Evolutionary conservation across 2,329 filamentous ascomycete genomes (phyloP).

Genomic region (Nemania bipapillata): DNA sequence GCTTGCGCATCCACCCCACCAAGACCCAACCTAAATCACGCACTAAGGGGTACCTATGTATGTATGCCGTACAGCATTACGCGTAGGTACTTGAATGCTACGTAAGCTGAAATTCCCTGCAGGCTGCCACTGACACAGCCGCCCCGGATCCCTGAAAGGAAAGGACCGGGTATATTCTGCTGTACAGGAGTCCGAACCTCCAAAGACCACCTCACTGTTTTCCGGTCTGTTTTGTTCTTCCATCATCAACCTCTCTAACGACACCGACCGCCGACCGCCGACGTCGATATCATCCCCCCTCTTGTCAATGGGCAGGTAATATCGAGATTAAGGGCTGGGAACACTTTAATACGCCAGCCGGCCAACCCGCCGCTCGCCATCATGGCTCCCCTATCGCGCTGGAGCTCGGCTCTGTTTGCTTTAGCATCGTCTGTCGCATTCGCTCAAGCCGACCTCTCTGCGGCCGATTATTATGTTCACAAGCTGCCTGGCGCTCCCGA

Average conservation of each 20-base stretch:
- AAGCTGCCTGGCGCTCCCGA: conserved; percentile 85
- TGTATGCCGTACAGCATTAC: conserved; percentile 9
- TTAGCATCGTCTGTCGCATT: conserved; percentile 57
- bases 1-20: conserved; percentile 21
- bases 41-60: conserved; percentile 1
- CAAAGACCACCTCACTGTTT: conserved; percentile 33
- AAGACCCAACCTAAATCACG: background rate
- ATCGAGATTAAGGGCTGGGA: conserved; percentile 6
- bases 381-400: conserved; percentile 49
- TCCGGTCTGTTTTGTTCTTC: background rate
- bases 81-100: conserved; percentile 10
- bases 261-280: too few species aligned
- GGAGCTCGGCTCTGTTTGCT: conserved; percentile 53
- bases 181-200: conserved; percentile 20
- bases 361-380: conserved; percentile 16
- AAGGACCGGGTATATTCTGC: conserved; percentile 27
- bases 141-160: conserved; percentile 27
- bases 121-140: conserved; percentile 19
- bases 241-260: background rate
- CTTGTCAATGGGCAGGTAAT: conserved; percentile 32
- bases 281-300: background rate
- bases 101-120: conserved; percentile 11
- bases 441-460: conserved; percentile 60
- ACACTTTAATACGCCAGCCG: conserved; percentile 9
- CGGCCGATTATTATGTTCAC: conserved; percentile 90